These are phyloP conservation scores for Coniochaeta prunicola DNA, from an alignment of 2,329 filamentous ascomycete species.

Conservation along the genomic window DNA sequence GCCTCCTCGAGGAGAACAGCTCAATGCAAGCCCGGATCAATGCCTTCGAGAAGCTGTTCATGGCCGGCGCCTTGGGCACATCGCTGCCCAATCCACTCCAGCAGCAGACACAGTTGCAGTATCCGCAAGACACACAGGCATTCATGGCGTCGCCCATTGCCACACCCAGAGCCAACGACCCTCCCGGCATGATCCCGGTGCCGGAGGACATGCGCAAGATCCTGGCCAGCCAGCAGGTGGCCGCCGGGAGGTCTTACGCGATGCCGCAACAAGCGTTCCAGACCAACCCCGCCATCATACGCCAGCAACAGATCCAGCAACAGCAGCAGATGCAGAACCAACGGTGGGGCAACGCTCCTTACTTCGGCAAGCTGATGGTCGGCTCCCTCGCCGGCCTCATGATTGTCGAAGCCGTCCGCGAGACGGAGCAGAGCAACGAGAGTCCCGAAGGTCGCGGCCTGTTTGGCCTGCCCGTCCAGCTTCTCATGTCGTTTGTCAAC, in stretches of 20 bases:
- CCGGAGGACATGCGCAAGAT: constrained; percentile 60
- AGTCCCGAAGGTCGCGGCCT: constrained; percentile 60
- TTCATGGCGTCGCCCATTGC: constrained; percentile 38
- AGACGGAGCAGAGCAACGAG: constrained; percentile 58
- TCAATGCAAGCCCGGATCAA: constrained; percentile 72
- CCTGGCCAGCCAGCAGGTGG: constrained; percentile 45
- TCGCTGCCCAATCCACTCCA: constrained; percentile 45
- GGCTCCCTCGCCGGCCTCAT: constrained; percentile 88
- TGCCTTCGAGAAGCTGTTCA: constrained; percentile 72
- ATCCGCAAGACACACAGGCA: constrained; percentile 32
- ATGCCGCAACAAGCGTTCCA: constrained; percentile 31
- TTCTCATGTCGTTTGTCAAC: constrained; percentile 42
- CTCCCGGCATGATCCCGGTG: constrained; percentile 57
- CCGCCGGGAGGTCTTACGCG: constrained; percentile 44
- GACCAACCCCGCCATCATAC: constrained; percentile 35
- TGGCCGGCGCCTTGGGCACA: constrained; percentile 63
- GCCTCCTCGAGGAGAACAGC: constrained; percentile 73
- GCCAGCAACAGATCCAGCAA: constrained; percentile 47
- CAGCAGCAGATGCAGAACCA: constrained; percentile 38
- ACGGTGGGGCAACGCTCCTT: constrained; percentile 49
- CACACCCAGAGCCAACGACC: constrained; percentile 31
- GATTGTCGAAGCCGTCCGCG: constrained; percentile 74
- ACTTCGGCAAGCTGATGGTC: constrained; percentile 77
- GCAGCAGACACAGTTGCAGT: constrained; percentile 47
- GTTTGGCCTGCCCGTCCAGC: constrained; percentile 53